A percentile compares a stretch with the other conserved stretches of the same genome.
These are phyloP conservation scores for Nasturtium officinale DNA, from an alignment of 345 rosid genomes.

Conservation along the genomic window DNA sequence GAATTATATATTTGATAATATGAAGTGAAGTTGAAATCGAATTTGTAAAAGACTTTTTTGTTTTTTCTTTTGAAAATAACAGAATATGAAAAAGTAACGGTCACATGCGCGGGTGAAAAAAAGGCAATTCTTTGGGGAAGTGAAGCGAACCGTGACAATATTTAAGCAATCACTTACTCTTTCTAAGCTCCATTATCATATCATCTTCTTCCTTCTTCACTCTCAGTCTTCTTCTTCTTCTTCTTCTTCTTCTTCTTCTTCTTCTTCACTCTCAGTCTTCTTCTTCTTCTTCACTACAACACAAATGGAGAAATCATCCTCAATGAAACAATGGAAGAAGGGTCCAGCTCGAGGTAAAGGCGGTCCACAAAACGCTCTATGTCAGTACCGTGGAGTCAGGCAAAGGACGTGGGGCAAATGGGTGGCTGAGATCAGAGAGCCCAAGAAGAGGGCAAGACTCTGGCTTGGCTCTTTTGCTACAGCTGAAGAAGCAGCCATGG, in stretches of 20 bases:
- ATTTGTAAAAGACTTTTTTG: background rate
- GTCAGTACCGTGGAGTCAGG: constrained; percentile 84
- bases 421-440: constrained; percentile 98
- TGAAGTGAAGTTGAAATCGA: constrained; percentile 1
- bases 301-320: constrained; percentile 51
- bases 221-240: constrained; percentile 35
- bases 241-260: constrained; percentile 52
- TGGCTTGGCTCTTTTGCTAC: constrained; percentile 92
- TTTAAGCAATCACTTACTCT: constrained; percentile 48
- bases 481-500: constrained; percentile 96
- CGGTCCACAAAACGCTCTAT: constrained; percentile 84
- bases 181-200: constrained; percentile 43
- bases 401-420: constrained; percentile 99
- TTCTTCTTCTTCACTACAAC: constrained; percentile 13
- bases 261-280: too few relatives aligned
- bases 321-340: constrained; percentile 84
- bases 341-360: constrained; percentile 95
- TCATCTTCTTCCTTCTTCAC: constrained; percentile 47
- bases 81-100: constrained; percentile 51
- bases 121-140: constrained; percentile 36
- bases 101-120: constrained; percentile 52
- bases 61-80: constrained; percentile 13
- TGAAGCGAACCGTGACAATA: constrained; percentile 61
- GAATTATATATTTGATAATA: background rate
- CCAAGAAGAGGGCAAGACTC: constrained; percentile 82